These are phyloP conservation scores for Venturia oleaginea DNA, from an alignment of 2,329 filamentous ascomycete genomes.

Conservation along the genomic window DNA sequence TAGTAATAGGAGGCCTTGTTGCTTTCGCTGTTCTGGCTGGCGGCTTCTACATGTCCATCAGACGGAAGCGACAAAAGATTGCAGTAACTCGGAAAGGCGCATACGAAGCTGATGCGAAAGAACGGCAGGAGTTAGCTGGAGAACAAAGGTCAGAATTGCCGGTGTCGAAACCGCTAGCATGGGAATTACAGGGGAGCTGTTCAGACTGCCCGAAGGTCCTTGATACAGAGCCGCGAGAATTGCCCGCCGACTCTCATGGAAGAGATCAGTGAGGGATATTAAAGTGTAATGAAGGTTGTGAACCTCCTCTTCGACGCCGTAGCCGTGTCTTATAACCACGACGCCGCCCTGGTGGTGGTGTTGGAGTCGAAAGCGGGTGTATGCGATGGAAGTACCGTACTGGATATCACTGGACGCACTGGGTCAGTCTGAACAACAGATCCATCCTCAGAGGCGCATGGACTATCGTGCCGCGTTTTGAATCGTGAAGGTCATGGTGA, in stretches of 20 bases:
- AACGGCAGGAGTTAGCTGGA: neutral
- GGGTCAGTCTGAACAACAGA: neutral
- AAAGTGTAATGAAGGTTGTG: too few species aligned
- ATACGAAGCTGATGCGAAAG: neutral
- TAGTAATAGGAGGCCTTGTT: neutral
- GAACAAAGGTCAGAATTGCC: neutral
- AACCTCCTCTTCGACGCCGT: neutral
- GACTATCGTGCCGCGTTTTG: neutral
- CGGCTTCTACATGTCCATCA: neutral
- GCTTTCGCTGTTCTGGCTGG: neutral
- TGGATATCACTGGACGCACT: neutral
- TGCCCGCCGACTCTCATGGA: neutral
- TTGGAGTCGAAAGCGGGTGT: neutral
- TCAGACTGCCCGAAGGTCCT: neutral
- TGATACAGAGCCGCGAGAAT: neutral
- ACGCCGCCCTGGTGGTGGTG: neutral
- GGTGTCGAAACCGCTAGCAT: neutral
- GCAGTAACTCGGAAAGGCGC: too few species aligned
- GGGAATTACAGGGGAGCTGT: neutral
- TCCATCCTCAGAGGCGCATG: neutral
- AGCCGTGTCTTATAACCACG: neutral
- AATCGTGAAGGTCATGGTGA: neutral
- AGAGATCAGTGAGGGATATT: neutral
- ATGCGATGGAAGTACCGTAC: neutral
- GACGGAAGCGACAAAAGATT: neutral